Conservation (phyloP, 2,329 filamentous ascomycete genomes). For the Fusarium drepaniforme region DNA sequence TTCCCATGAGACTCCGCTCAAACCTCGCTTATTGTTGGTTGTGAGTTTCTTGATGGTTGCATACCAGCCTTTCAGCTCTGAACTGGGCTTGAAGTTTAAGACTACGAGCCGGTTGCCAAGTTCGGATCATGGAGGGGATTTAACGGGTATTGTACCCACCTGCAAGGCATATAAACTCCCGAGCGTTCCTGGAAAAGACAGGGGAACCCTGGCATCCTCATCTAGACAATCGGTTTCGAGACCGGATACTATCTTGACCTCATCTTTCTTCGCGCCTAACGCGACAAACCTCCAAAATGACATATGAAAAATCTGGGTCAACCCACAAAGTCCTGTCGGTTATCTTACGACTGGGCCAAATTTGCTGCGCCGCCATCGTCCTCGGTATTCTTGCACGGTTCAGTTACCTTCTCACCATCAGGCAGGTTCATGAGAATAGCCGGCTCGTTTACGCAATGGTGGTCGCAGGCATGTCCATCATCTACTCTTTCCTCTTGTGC, state of each 20-base stretch:
- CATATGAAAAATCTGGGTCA: background rate
- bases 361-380: conserved; percentile 40
- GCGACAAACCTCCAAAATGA: background rate
- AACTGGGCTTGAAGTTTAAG: background rate
- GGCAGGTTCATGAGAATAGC: conserved; percentile 15
- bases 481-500: conserved; percentile 40
- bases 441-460: conserved; percentile 44
- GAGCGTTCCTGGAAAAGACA: background rate
- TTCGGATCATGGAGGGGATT: background rate
- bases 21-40: background rate
- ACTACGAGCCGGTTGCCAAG: background rate
- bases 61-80: background rate
- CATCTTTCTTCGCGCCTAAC: background rate
- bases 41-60: background rate
- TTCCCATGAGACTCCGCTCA: background rate
- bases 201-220: background rate
- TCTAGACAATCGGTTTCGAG: background rate
- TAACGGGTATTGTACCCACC: background rate
- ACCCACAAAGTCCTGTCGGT: conserved; percentile 35
- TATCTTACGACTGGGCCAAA: conserved; percentile 32
- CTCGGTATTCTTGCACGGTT: conserved; percentile 40
- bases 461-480: conserved; percentile 42
- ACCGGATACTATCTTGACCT: background rate
- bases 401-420: conserved; percentile 27
- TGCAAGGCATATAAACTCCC: background rate